These are phyloP conservation scores for Candida dubliniensis DNA, from an alignment of 1,139 yeast species.

Conservation along the genomic window DNA sequence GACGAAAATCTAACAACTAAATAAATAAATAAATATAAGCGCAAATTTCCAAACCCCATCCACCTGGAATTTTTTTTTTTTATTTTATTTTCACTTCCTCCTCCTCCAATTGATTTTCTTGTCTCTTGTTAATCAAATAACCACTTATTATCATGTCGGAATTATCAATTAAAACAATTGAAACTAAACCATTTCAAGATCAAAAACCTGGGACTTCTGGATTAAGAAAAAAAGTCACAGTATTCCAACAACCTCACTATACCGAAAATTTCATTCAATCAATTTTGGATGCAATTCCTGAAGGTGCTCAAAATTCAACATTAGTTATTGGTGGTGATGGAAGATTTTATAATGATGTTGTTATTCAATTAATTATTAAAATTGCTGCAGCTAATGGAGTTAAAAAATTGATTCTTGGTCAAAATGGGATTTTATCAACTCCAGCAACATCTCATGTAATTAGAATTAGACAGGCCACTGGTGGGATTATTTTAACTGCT, in stretches of 20 bases:
- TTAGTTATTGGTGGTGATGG: constrained; percentile 98
- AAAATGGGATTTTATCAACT: constrained; percentile 83
- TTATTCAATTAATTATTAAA: constrained; percentile 75
- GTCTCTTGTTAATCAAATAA: background rate
- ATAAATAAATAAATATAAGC: too few species aligned
- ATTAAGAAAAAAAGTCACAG: constrained; percentile 83
- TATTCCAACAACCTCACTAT: constrained; percentile 78
- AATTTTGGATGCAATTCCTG: constrained; percentile 83
- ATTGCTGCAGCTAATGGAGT: constrained; percentile 94
- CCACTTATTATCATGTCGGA: constrained; percentile 13
- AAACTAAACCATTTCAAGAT: constrained; percentile 80
- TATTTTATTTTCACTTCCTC: too few species aligned
- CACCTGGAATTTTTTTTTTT: too few species aligned
- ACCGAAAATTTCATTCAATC: constrained; percentile 95
- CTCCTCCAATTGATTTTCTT: background rate
- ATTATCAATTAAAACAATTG: constrained; percentile 26
- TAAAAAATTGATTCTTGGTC: constrained; percentile 79
- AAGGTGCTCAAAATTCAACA: constrained; percentile 72
- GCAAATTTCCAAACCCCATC: too few species aligned
- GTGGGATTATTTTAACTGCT: constrained; percentile 95
- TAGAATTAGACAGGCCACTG: constrained; percentile 76
- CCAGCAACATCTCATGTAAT: constrained; percentile 96
- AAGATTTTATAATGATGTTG: constrained; percentile 81
- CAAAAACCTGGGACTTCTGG: constrained; percentile 99
- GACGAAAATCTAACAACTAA: too few species aligned